Conservation (phyloP, 129 eudicot species). For the Tagetes patula region DNA sequence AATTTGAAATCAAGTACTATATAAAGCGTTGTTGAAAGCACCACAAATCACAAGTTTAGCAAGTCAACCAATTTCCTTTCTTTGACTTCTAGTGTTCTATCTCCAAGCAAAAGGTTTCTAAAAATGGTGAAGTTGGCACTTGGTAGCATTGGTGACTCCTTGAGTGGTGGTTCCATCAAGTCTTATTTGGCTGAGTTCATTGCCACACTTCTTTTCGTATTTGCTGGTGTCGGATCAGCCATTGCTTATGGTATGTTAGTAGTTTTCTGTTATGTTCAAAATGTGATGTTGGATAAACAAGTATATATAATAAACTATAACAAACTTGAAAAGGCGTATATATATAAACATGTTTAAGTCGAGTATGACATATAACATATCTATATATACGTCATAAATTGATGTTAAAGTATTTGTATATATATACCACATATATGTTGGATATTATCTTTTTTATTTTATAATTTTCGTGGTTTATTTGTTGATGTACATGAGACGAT, state of each 20-base stretch:
- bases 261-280: too few relatives aligned
- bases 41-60: slow-evolving; percentile 25
- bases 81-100: slow-evolving; percentile 5
- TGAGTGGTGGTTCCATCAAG: slow-evolving; percentile 39
- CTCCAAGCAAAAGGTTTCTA: neutral
- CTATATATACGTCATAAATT: too few relatives aligned
- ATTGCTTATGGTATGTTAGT: slow-evolving; percentile 37
- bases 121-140: slow-evolving; percentile 56
- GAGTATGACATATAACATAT: too few relatives aligned
- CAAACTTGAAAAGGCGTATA: too few relatives aligned
- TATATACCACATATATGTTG: too few relatives aligned
- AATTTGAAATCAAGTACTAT: slow-evolving; percentile 19
- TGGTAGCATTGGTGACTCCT: slow-evolving; percentile 54
- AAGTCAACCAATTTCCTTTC: slow-evolving; percentile 10
- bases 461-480: too few relatives aligned
- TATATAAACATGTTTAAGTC: too few relatives aligned
- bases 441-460: too few relatives aligned
- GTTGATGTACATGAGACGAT: too few relatives aligned
- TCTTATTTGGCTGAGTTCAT: slow-evolving; percentile 55
- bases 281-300: too few relatives aligned
- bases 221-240: slow-evolving; percentile 58
- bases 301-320: too few relatives aligned
- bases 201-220: slow-evolving; percentile 54
- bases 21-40: slow-evolving; percentile 34
- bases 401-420: too few relatives aligned